Conservation (phyloP, 805 yeast species). For the Saccharomyces cerevisiae region DNA sequence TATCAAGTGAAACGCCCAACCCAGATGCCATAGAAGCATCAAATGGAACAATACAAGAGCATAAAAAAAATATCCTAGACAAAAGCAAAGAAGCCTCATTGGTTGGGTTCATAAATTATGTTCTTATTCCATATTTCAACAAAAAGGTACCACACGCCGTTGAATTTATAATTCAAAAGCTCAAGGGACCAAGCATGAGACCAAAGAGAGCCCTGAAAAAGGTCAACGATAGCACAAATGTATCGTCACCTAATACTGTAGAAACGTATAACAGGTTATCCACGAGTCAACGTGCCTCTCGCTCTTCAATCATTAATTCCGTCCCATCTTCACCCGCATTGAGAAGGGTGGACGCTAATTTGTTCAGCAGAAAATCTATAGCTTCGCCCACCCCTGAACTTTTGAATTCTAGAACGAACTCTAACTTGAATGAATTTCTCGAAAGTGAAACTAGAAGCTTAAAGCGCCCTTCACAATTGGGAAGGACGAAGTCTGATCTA, state of each 20-base stretch:
- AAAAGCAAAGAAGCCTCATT: conserved; percentile 34
- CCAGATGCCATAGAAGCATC: conserved; percentile 5
- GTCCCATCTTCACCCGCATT: conserved; percentile 8
- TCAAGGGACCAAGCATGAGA: conserved; percentile 40
- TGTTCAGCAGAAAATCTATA: background rate
- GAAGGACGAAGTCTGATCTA: conserved; percentile 25
- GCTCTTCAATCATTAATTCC: conserved; percentile 8
- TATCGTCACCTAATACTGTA: background rate
- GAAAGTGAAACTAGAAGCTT: conserved; percentile 12
- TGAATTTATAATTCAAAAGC: conserved; percentile 37
- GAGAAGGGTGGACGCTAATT: conserved; percentile 1
- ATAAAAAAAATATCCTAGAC: conserved; percentile 19
- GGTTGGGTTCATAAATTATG: conserved; percentile 42
- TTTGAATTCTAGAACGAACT: conserved; percentile 13
- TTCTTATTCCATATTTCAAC: conserved; percentile 46
- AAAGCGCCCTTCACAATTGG: conserved; percentile 14
- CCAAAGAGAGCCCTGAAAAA: conserved; percentile 10
- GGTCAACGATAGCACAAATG: background rate
- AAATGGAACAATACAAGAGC: conserved; percentile 12
- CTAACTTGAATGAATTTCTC: conserved; percentile 22
- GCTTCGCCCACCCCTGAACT: conserved; percentile 4
- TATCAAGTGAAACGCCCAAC: conserved; percentile 28
- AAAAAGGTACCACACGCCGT: conserved; percentile 41
- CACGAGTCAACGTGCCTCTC: background rate
- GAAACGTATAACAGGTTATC: background rate